Base-by-base conservation (phyloP, 2,329 filamentous ascomycete genomes). In the Clonostachys byssicola region DNA sequence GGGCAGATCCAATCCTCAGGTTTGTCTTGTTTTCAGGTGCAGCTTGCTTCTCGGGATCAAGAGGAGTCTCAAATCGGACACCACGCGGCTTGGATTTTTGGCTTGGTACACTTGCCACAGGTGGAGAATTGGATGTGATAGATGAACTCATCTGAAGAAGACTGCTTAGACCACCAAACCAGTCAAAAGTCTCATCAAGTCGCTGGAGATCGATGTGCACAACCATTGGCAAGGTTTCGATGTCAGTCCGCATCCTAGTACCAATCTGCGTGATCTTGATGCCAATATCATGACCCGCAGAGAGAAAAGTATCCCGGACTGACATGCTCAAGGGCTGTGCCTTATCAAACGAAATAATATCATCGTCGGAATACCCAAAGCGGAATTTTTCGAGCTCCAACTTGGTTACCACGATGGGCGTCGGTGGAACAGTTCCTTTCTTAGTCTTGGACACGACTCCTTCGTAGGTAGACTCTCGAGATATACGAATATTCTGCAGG, bases 151-250 rank as follows among this genome's bases (percentile, higher is more conserved):
- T 80, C 57, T 94, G 95, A 40, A 99, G 72, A 45, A 99, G 86
- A 54, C 91, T 90, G 63, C 92, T 96, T 40, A 99, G 72, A 0
- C 94, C 94, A 35, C 94, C 94, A 65, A 96, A 92, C 76, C 89
- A 90, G 47, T 83, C 82, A 50, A 97, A 83, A 0, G 89, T 89
- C 57, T 96, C 91, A 56, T 97, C 94, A 18, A 97, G 70, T 47
- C 81, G 80, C 52, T 86, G 85, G 14, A 96, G 70, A 60, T 97
- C 89, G 39, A 97, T 67, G 48, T 84, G 80, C 10, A 96, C 63
- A 49, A 85, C 81, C 2, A 96, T 65, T 6, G 92, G 90, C 10
- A 95, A 74, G 1, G 91, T 95, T 45, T 83, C 80, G 13, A 96
- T 62, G 34, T 88, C 82, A 14, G 88, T 77, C 48, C 71, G 71